These are phyloP conservation scores for Nigrospora sphaerica DNA, from an alignment of 2,329 filamentous ascomycete genomes.

Conservation along the genomic window DNA sequence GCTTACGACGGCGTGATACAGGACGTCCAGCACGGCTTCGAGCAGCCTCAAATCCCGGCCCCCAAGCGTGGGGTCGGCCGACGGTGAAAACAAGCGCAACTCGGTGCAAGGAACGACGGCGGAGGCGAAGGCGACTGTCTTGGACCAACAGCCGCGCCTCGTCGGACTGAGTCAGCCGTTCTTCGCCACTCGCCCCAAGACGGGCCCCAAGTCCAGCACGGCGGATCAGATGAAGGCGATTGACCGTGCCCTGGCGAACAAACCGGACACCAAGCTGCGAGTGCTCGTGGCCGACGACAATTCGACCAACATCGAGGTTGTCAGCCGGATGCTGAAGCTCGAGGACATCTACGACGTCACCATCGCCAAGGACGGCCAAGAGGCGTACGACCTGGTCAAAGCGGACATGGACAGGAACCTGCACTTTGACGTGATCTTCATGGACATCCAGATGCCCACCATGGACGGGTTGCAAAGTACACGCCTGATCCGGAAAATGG, in stretches of 20 bases:
- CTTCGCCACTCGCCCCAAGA: conserved; percentile 46
- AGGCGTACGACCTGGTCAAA: conserved; percentile 82
- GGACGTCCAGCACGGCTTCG: conserved; percentile 46
- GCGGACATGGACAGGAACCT: conserved; percentile 67
- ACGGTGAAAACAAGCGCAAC: conserved; percentile 28
- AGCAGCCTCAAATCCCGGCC: conserved; percentile 45
- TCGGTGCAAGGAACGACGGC: conserved; percentile 19
- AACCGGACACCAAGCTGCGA: conserved; percentile 59
- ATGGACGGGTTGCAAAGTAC: conserved; percentile 85
- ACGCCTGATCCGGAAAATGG: conserved; percentile 74
- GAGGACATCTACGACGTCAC: conserved; percentile 83
- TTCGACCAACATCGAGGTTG: conserved; percentile 50
- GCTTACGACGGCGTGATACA: conserved; percentile 10
- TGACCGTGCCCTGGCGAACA: conserved; percentile 55
- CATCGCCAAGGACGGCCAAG: conserved; percentile 78
- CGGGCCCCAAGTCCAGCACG: conserved; percentile 27
- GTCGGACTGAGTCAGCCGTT: conserved; percentile 80
- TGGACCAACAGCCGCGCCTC: conserved; percentile 67
- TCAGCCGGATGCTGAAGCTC: conserved; percentile 61
- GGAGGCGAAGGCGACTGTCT: conserved; percentile 34
- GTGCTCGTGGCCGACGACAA: conserved; percentile 78
- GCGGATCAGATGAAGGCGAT: conserved; percentile 60
- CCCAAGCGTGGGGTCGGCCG: conserved; percentile 35
- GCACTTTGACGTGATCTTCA: conserved; percentile 83
- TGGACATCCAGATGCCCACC: conserved; percentile 96